A percentile compares a stretch with the other conserved stretches of the same genome.
phyloP scores from a whole-genome alignment of 768 basidiomycete genomes.

The Suillus tomentosus region DNA sequence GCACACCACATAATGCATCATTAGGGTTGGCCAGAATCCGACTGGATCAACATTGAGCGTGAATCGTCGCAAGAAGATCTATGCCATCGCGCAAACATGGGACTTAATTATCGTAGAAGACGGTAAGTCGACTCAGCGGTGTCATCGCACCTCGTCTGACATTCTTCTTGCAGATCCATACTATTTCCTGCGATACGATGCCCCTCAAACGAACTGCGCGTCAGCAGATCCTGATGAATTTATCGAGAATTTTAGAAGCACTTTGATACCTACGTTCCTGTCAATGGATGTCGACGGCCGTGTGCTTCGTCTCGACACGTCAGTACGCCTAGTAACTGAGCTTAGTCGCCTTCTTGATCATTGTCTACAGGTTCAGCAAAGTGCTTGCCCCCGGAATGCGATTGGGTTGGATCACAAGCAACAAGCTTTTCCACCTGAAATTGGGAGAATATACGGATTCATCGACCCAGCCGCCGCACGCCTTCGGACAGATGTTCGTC shows the following conservation, averaged over 20 bases:
- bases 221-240: conserved; percentile 20
- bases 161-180: conserved; percentile 39
- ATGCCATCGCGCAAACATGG: conserved; percentile 40
- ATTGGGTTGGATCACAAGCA: conserved; percentile 43
- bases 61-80: conserved; percentile 43
- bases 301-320: conserved; percentile 42
- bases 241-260: conserved; percentile 21
- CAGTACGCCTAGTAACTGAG: not conserved
- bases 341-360: conserved; percentile 6
- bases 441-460: conserved; percentile 38
- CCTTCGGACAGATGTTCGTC: conserved; percentile 43
- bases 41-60: conserved; percentile 41
- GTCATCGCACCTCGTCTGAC: not conserved
- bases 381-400: conserved; percentile 48
- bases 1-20: too few relatives aligned
- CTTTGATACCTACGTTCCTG: conserved; percentile 36
- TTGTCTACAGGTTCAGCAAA: conserved; percentile 38
- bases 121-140: conserved; percentile 18
- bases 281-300: conserved; percentile 42
- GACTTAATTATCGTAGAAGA: conserved; percentile 48
- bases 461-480: conserved; percentile 42
- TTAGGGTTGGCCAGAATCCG: conserved; percentile 41
- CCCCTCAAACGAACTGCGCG: not conserved
- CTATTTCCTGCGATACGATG: conserved; percentile 41
- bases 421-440: conserved; percentile 36